Conservation (phyloP, 2,329 filamentous ascomycete species). For the Aureobasidium mangrovei region DNA sequence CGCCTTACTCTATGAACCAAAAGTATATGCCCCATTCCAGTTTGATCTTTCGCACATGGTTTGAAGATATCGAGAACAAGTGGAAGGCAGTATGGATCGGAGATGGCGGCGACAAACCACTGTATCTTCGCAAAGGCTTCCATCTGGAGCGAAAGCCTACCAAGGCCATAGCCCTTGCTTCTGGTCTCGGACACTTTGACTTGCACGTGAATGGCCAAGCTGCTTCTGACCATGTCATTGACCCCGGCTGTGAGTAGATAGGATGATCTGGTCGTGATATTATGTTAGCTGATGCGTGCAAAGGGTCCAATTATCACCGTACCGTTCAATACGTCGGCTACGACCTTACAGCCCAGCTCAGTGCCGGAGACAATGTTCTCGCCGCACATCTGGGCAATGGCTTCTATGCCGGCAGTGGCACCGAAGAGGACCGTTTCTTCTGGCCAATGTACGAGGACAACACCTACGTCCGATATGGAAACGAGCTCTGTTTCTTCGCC, state of each 20-base stretch:
- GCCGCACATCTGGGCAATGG: constrained; percentile 37
- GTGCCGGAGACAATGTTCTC: constrained; percentile 27
- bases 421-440: constrained; percentile 36
- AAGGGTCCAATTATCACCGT: constrained; percentile 28
- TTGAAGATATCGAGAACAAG: constrained; percentile 32
- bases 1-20: constrained; percentile 36
- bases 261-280: not conserved
- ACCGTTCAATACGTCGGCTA: constrained; percentile 38
- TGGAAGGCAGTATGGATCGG: constrained; percentile 37
- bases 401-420: constrained; percentile 34
- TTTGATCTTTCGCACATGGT: constrained; percentile 36
- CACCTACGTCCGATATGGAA: constrained; percentile 32
- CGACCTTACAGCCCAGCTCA: constrained; percentile 32
- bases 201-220: constrained; percentile 30
- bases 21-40: constrained; percentile 34
- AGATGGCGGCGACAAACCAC: constrained; percentile 32
- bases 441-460: constrained; percentile 38
- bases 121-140: constrained; percentile 32
- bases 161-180: constrained; percentile 31
- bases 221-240: constrained; percentile 30
- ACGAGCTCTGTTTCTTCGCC: constrained; percentile 35
- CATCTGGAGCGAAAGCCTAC: constrained; percentile 24
- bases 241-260: constrained; percentile 29
- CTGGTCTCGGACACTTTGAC: constrained; percentile 35
- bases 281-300: not conserved